phyloP scores from a whole-genome alignment of 345 rosid species.

The Linum tenue region DNA sequence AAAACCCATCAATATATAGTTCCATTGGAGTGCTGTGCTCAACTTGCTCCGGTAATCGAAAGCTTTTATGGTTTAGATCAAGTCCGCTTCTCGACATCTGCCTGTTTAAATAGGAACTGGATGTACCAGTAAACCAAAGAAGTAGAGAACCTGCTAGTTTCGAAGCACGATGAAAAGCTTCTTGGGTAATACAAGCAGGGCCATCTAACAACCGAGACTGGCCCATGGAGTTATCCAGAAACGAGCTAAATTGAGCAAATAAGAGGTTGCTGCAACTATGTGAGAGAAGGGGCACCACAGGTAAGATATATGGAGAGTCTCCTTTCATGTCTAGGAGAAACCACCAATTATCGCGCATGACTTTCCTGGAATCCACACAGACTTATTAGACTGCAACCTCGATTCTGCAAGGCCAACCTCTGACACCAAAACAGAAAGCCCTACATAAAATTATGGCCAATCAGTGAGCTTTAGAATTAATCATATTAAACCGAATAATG shows the following conservation, averaged over 20 bases:
- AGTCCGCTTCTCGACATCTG: constrained; percentile 28
- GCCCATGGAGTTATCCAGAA: constrained; percentile 23
- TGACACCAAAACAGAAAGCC: too few relatives aligned
- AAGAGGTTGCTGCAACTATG: constrained; percentile 33
- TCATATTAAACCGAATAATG: too few relatives aligned
- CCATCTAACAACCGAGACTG: constrained; percentile 29
- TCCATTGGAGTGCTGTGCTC: constrained; percentile 24
- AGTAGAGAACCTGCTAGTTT: constrained; percentile 52
- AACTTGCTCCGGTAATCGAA: constrained; percentile 24
- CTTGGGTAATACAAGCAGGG: constrained; percentile 43
- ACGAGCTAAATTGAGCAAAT: constrained; percentile 27
- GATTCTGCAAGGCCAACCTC: too few relatives aligned
- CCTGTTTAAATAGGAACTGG: constrained; percentile 36
- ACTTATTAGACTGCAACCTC: too few relatives aligned
- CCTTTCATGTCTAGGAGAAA: constrained; percentile 43
- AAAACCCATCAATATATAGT: constrained; percentile 25
- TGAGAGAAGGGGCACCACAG: constrained; percentile 35
- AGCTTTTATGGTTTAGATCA: constrained; percentile 25
- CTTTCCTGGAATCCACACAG: background rate
- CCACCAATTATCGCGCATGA: constrained; percentile 38
- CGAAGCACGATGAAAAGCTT: constrained; percentile 51
- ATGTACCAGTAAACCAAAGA: constrained; percentile 40
- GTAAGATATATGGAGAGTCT: constrained; percentile 33
- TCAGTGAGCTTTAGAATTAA: too few relatives aligned
- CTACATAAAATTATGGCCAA: too few relatives aligned